A percentile compares a stretch with the other conserved stretches of the same genome.
phyloP scores from a whole-genome alignment of 306 rosid species.

The Morella rubra region DNA sequence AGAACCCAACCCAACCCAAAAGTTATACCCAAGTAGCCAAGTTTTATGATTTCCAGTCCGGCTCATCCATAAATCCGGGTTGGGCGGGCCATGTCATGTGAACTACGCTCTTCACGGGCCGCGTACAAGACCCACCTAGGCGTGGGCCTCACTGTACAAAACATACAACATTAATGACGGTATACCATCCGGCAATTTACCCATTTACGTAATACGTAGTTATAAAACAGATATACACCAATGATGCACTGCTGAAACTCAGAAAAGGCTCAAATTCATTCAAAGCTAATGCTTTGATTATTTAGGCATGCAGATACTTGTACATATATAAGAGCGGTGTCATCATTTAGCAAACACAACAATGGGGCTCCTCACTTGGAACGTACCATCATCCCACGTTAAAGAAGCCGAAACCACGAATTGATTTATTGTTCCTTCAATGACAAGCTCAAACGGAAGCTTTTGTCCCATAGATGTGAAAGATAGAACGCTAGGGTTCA shows the following conservation, averaged over 20 bases:
- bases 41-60: neutral
- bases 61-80: neutral
- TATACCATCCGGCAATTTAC: too few relatives aligned
- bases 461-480: conserved; percentile 34
- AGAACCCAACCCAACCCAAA: neutral
- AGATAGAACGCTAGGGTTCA: conserved; percentile 29
- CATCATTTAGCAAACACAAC: conserved; percentile 16
- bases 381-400: conserved; percentile 35
- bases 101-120: neutral
- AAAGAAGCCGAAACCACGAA: conserved; percentile 24
- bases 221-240: too few relatives aligned
- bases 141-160: neutral
- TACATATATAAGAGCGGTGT: neutral
- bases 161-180: too few relatives aligned
- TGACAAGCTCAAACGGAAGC: conserved; percentile 18
- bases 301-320: neutral
- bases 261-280: neutral
- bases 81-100: neutral
- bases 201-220: too few relatives aligned
- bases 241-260: neutral
- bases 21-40: neutral
- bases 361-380: conserved; percentile 43
- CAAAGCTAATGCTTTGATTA: neutral
- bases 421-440: conserved; percentile 17
- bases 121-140: neutral